phyloP scores from a whole-genome alignment of 2,329 filamentous ascomycete genomes.

The Paecilomyces formosus region DNA sequence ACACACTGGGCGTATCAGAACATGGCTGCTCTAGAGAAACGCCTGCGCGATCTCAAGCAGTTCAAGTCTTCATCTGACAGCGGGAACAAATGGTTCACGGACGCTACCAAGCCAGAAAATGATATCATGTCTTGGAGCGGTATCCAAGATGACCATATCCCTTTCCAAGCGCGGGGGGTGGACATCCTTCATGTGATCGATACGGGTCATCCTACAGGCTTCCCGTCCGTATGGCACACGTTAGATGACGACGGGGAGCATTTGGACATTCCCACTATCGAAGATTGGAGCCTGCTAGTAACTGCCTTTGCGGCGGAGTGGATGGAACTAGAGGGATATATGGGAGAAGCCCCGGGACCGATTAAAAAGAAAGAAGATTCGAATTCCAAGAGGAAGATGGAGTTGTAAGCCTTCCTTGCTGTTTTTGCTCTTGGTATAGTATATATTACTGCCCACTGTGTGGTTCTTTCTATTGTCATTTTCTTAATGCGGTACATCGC shows the following conservation, averaged over 20 bases:
- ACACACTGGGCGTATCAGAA: conserved; percentile 90
- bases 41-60: conserved; percentile 59
- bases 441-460: neutral
- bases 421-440: neutral
- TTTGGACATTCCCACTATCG: conserved; percentile 68
- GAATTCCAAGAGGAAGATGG: conserved; percentile 21
- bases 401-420: conserved; percentile 29
- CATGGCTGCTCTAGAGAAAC: conserved; percentile 65
- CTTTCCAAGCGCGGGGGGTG: conserved; percentile 80
- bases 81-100: conserved; percentile 56
- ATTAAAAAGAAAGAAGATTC: conserved; percentile 1
- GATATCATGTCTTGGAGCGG: conserved; percentile 41
- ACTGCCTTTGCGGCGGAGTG: conserved; percentile 84
- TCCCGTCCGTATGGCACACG: conserved; percentile 80
- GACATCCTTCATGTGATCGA: conserved; percentile 87
- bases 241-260: conserved; percentile 77
- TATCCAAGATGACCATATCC: conserved; percentile 82
- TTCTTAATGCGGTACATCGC: neutral
- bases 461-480: neutral
- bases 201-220: conserved; percentile 46
- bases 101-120: conserved; percentile 48
- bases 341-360: conserved; percentile 17
- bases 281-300: conserved; percentile 82
- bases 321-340: conserved; percentile 68
- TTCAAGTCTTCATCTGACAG: conserved; percentile 54